A percentile compares a stretch with the other conserved stretches of the same genome.
These are phyloP conservation scores for Microstroma glucosiphilum DNA, from an alignment of 1,284 basidiomycete genomes.

Conservation along the genomic window DNA sequence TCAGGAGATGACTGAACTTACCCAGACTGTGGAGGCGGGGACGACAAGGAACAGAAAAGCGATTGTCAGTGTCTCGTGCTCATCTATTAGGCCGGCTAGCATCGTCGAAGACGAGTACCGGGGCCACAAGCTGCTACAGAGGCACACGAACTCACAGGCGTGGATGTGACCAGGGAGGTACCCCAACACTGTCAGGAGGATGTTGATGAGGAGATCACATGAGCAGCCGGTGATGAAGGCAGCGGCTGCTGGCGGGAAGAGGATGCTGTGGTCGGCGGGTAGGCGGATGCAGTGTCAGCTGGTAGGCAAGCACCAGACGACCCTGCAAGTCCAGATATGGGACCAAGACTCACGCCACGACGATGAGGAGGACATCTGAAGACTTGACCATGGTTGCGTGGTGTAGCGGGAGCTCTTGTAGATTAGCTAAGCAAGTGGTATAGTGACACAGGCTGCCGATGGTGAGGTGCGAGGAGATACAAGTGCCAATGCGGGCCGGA, in stretches of 20 bases:
- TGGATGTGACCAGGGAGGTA: constrained; percentile 11
- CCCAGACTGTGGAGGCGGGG: neutral
- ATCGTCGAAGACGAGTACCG: too few species aligned
- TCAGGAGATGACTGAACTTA: neutral
- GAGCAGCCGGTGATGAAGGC: constrained; percentile 62
- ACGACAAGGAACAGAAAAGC: too few species aligned
- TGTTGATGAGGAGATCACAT: constrained; percentile 67
- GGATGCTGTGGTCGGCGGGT: constrained; percentile 52
- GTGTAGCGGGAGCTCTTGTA: neutral
- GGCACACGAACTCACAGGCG: constrained; percentile 6
- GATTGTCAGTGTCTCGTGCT: too few species aligned
- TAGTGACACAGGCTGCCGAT: too few species aligned
- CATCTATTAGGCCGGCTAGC: too few species aligned
- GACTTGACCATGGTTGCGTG: constrained; percentile 12
- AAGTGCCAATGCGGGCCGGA: too few species aligned
- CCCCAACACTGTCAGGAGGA: constrained; percentile 64
- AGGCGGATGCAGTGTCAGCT: too few species aligned
- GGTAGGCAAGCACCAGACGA: too few species aligned
- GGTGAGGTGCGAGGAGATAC: too few species aligned
- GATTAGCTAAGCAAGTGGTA: neutral
- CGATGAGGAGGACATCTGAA: constrained; percentile 12
- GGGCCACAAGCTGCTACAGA: too few species aligned
- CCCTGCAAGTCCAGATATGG: too few species aligned
- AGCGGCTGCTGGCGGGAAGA: constrained; percentile 58
- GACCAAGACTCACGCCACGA: constrained; percentile 53